These are phyloP conservation scores for Camellia japonica DNA, from an alignment of 148 eudicot species.

Conservation along the genomic window DNA sequence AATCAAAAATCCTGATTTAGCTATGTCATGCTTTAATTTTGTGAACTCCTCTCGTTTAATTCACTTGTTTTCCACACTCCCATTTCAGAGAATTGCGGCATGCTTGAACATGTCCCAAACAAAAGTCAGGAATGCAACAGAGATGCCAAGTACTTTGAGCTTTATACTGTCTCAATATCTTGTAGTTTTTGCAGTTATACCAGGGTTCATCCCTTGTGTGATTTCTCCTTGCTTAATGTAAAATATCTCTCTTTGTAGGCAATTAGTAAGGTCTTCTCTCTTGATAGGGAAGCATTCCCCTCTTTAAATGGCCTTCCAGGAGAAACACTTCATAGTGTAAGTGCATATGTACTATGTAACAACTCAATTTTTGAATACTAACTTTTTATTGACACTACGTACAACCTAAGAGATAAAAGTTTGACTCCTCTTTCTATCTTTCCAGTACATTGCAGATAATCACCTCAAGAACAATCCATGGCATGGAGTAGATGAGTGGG, in stretches of 20 bases:
- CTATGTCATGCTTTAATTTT: neutral
- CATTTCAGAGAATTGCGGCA: slow-evolving; percentile 75
- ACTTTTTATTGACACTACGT: neutral
- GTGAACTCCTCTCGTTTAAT: neutral
- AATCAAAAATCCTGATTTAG: neutral
- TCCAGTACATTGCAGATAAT: slow-evolving; percentile 90
- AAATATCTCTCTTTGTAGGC: slow-evolving; percentile 47
- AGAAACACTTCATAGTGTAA: slow-evolving; percentile 82
- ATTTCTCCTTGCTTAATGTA: slow-evolving; percentile 11
- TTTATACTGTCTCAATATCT: neutral
- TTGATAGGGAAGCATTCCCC: slow-evolving; percentile 82
- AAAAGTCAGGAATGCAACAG: slow-evolving; percentile 91
- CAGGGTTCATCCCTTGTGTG: neutral
- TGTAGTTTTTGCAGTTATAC: neutral
- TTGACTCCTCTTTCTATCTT: slow-evolving; percentile 1
- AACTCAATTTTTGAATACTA: too few species aligned
- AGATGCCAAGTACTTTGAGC: slow-evolving; percentile 39
- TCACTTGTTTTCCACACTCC: slow-evolving; percentile 6
- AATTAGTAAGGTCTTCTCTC: slow-evolving; percentile 63
- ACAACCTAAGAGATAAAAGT: neutral
- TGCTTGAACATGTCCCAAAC: slow-evolving; percentile 73
- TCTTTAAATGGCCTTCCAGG: slow-evolving; percentile 85
- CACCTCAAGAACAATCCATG: slow-evolving; percentile 73
- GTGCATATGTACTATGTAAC: slow-evolving; percentile 18
- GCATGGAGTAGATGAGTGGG: slow-evolving; percentile 73